Percentiles rank a stretch among this genome's conserved stretches.
phyloP scores from a whole-genome alignment of 495 filamentous ascomycete genomes.

The Podospora comata region DNA sequence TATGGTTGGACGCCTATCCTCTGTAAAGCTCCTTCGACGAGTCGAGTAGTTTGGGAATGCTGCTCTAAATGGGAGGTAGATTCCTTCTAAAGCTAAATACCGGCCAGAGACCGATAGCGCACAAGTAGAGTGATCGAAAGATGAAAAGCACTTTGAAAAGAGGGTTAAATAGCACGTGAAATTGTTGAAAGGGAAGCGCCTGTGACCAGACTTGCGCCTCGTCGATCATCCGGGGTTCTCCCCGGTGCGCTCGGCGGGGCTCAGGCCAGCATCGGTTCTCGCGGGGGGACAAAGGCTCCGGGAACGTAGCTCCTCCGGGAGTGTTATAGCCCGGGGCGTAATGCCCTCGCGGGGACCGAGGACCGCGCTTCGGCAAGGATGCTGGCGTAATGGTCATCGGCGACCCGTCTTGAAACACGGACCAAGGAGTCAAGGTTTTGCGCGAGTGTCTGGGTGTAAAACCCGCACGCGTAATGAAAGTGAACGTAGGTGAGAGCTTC shows the following conservation, averaged over 20 bases:
- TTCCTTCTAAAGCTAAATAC: slow-evolving; percentile 73
- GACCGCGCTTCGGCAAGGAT: slow-evolving; percentile 48
- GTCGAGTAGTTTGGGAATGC: no score
- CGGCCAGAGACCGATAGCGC: slow-evolving; percentile 68
- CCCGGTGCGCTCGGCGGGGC: slow-evolving; percentile 52
- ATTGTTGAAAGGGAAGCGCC: slow-evolving; percentile 75
- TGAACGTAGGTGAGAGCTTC: slow-evolving; percentile 52
- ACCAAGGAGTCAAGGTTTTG: slow-evolving; percentile 72
- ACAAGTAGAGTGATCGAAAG: slow-evolving; percentile 72
- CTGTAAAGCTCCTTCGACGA: no score
- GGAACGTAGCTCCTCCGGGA: slow-evolving; percentile 59
- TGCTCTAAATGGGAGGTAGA: no score
- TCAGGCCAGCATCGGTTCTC: slow-evolving; percentile 63
- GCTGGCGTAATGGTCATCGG: slow-evolving; percentile 61
- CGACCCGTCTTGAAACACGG: slow-evolving; percentile 69
- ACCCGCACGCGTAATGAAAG: slow-evolving; percentile 67
- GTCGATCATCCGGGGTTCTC: slow-evolving; percentile 55
- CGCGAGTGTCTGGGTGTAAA: slow-evolving; percentile 67
- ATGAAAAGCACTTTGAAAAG: slow-evolving; percentile 73
- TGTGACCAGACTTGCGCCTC: slow-evolving; percentile 57
- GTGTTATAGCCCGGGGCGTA: slow-evolving; percentile 56
- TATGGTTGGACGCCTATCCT: no score
- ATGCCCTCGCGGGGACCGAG: slow-evolving; percentile 29
- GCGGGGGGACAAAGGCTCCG: slow-evolving; percentile 53
- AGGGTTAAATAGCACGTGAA: slow-evolving; percentile 73